Percentiles rank a stretch among this genome's conserved stretches.
phyloP scores from a whole-genome alignment of 371 early-diverging fungal genomes.

The Saksenaea vasiformis region DNA sequence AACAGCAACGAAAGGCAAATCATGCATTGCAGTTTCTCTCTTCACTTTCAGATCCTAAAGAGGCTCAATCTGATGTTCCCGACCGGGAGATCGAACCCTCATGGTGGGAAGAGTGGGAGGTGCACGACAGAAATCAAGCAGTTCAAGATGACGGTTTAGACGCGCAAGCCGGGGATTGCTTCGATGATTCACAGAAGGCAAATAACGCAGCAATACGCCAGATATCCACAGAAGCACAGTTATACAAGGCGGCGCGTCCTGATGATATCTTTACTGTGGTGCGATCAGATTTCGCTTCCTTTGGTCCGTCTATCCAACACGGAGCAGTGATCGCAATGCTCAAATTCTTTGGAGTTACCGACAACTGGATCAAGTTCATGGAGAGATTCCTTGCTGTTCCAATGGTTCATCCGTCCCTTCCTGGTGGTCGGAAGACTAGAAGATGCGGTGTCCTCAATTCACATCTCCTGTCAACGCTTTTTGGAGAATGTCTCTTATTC shows the following conservation, averaged over 20 bases:
- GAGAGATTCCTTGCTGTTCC: constrained; percentile 11
- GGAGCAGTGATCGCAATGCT: constrained; percentile 7
- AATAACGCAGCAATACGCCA: constrained; percentile 11
- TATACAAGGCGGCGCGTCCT: constrained; percentile 6
- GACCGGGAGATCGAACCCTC: too few species aligned
- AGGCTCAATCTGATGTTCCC: too few species aligned
- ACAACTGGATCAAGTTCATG: constrained; percentile 13
- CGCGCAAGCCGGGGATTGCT: too few species aligned
- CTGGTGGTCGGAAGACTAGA: neutral
- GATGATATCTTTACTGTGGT: constrained; percentile 11
- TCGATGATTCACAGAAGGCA: too few species aligned
- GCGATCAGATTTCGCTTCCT: constrained; percentile 22
- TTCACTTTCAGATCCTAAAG: too few species aligned
- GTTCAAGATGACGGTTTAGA: too few species aligned
- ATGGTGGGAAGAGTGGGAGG: too few species aligned
- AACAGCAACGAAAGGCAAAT: neutral
- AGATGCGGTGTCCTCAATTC: constrained; percentile 17
- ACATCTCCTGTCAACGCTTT: constrained; percentile 9
- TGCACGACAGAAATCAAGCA: too few species aligned
- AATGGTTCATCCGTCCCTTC: constrained; percentile 8
- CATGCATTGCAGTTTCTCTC: neutral
- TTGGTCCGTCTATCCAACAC: constrained; percentile 21
- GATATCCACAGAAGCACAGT: constrained; percentile 15
- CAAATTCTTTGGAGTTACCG: constrained; percentile 16
- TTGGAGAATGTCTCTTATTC: constrained; percentile 19